Percentiles rank a stretch among this genome's conserved stretches.
Evolutionary conservation across 306 rosid genomes (phyloP).

Genomic region (Rosa persica): DNA sequence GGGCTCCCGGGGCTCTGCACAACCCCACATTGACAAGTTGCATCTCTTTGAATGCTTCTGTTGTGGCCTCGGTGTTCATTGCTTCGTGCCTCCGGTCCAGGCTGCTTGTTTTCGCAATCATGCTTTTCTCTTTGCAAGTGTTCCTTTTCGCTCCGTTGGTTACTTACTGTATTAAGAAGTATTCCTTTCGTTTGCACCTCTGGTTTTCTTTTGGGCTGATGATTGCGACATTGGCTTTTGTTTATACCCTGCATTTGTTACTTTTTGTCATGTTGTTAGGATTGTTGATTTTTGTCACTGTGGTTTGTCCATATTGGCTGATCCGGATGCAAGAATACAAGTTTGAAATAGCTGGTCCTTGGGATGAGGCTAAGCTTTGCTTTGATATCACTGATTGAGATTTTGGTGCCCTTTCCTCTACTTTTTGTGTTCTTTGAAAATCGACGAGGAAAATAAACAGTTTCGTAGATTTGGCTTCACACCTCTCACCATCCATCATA

Average conservation of each 20-base stretch:
- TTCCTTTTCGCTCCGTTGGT: constrained; percentile 91
- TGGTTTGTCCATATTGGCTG: constrained; percentile 89
- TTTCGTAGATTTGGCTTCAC: background rate
- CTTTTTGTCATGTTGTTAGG: constrained; percentile 65
- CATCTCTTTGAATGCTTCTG: constrained; percentile 82
- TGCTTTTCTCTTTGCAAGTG: constrained; percentile 85
- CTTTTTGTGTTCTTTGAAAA: background rate
- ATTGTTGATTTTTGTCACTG: constrained; percentile 67
- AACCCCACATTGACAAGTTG: constrained; percentile 76
- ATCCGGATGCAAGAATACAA: constrained; percentile 82
- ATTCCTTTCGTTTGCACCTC: constrained; percentile 64
- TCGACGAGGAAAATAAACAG: background rate
- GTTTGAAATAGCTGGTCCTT: constrained; percentile 91
- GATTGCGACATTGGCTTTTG: constrained; percentile 54
- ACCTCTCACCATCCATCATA: background rate
- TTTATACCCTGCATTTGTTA: constrained; percentile 53
- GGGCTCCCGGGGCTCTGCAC: constrained; percentile 58
- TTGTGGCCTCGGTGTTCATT: constrained; percentile 81
- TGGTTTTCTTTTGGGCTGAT: constrained; percentile 67
- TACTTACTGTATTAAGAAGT: constrained; percentile 71
- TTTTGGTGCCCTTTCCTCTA: background rate
- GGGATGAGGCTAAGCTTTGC: constrained; percentile 98
- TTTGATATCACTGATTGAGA: constrained; percentile 77
- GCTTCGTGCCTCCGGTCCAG: constrained; percentile 90
- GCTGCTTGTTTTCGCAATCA: constrained; percentile 71